Percentiles rank a stretch among this genome's conserved stretches.
Evolutionary conservation across 2,329 filamentous ascomycete species (phyloP).

Genomic region (Ilyonectria sp.): DNA sequence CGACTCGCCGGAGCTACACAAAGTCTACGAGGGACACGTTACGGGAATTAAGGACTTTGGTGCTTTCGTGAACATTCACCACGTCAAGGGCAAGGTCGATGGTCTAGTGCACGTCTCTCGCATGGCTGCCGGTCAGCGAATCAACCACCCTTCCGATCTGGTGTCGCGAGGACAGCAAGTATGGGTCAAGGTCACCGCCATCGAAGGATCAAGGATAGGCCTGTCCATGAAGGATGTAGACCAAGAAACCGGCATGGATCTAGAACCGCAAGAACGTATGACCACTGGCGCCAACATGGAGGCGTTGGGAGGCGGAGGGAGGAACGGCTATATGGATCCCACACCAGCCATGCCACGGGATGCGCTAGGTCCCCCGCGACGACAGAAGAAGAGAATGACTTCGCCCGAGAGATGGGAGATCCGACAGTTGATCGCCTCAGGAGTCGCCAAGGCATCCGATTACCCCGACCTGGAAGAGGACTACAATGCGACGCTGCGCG

Average conservation of each 20-base stretch:
- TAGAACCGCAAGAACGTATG: constrained; percentile 83
- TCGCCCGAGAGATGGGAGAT: constrained; percentile 99
- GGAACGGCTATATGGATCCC: constrained; percentile 70
- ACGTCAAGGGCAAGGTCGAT: constrained; percentile 90
- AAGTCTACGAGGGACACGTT: constrained; percentile 91
- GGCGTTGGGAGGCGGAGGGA: constrained; percentile 76
- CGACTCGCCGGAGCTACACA: constrained; percentile 84
- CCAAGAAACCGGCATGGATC: constrained; percentile 87
- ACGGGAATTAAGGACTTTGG: constrained; percentile 97
- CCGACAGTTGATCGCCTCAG: constrained; percentile 94
- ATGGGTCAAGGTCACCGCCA: constrained; percentile 92
- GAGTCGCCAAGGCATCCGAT: constrained; percentile 91
- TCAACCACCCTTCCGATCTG: constrained; percentile 93
- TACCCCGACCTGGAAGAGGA: constrained; percentile 97
- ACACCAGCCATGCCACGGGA: constrained; percentile 51
- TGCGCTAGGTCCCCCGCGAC: constrained; percentile 62
- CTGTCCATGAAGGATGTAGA: constrained; percentile 98
- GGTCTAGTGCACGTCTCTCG: constrained; percentile 95
- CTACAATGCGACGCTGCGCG: constrained; percentile 88
- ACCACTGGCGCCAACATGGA: constrained; percentile 93
- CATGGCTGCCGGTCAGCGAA: constrained; percentile 85
- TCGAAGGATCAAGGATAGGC: constrained; percentile 86
- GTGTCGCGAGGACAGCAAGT: constrained; percentile 85
- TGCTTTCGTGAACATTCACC: constrained; percentile 92
- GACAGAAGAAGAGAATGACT: constrained; percentile 91